Conservation (phyloP, 169 alveolate genomes). For the Cyclospora cayetanensis region DNA sequence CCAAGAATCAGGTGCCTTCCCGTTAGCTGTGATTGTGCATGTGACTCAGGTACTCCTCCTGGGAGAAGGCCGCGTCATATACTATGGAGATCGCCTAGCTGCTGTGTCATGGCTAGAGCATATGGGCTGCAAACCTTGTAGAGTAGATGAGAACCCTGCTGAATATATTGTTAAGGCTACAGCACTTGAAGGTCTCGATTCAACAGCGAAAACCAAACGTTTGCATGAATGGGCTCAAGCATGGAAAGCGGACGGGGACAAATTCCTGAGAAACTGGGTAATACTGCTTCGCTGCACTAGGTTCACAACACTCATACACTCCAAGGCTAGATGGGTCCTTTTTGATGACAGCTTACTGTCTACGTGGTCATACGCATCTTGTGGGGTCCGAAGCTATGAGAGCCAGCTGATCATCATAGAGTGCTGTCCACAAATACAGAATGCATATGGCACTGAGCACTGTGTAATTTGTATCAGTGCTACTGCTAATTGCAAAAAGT, state of each 20-base stretch:
- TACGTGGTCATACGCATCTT: no score
- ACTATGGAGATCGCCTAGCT: constrained; percentile 71
- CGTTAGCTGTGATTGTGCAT: neutral
- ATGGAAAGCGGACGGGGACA: constrained; percentile 35
- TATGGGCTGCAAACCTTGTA: constrained; percentile 57
- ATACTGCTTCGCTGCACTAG: neutral
- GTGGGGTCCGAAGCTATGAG: no score
- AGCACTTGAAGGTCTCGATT: constrained; percentile 2
- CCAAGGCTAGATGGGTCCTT: no score
- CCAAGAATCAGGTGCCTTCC: neutral
- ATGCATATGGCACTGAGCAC: no score
- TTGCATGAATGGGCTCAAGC: constrained; percentile 37
- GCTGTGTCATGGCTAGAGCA: constrained; percentile 60
- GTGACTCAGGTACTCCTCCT: constrained; percentile 60
- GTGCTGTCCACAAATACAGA: no score
- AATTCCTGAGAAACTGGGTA: constrained; percentile 57
- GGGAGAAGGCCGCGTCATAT: constrained; percentile 71
- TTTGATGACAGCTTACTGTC: no score
- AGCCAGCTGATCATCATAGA: no score
- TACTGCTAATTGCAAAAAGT: no score
- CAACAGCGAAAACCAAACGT: constrained; percentile 12
- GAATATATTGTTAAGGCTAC: constrained; percentile 45
- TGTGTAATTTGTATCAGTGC: no score
- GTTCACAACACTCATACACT: no score
- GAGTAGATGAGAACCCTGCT: constrained; percentile 64